Evolutionary conservation across 352 stramenopile species (phyloP).

Genomic region (Phytophthora pistaciae): DNA sequence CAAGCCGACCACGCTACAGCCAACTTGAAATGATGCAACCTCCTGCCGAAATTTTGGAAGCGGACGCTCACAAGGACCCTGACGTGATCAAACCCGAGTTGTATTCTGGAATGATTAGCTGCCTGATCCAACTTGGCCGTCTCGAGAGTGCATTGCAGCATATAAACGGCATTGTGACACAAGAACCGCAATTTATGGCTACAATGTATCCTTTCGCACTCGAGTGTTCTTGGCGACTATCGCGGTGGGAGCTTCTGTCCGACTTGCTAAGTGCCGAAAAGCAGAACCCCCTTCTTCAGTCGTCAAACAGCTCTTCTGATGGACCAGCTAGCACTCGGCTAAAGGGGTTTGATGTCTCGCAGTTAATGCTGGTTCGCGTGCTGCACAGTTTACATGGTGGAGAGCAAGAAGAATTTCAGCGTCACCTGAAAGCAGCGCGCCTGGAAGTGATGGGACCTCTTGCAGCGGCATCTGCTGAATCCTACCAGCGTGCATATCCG

Average conservation of each 20-base stretch:
- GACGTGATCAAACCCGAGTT: conserved; percentile 73
- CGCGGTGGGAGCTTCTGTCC: conserved; percentile 81
- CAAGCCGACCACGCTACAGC: conserved; percentile 24
- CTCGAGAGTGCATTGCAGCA: conserved; percentile 88
- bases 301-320: conserved; percentile 31
- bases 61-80: conserved; percentile 49
- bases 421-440: conserved; percentile 70
- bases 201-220: conserved; percentile 85
- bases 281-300: conserved; percentile 66
- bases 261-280: conserved; percentile 82
- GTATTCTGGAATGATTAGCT: conserved; percentile 86
- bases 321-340: conserved; percentile 41
- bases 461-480: conserved; percentile 74
- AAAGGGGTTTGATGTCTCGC: conserved; percentile 75
- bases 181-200: conserved; percentile 81
- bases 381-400: conserved; percentile 77
- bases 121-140: conserved; percentile 85
- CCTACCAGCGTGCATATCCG: conserved; percentile 81
- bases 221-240: conserved; percentile 89
- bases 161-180: conserved; percentile 87
- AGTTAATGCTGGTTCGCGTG: conserved; percentile 85
- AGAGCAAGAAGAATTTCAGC: conserved; percentile 62
- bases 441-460: conserved; percentile 79
- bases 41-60: conserved; percentile 37
- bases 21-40: conserved; percentile 32